Base-by-base conservation (phyloP, 2,329 filamentous ascomycete genomes). In the Diaporthe citri region DNA sequence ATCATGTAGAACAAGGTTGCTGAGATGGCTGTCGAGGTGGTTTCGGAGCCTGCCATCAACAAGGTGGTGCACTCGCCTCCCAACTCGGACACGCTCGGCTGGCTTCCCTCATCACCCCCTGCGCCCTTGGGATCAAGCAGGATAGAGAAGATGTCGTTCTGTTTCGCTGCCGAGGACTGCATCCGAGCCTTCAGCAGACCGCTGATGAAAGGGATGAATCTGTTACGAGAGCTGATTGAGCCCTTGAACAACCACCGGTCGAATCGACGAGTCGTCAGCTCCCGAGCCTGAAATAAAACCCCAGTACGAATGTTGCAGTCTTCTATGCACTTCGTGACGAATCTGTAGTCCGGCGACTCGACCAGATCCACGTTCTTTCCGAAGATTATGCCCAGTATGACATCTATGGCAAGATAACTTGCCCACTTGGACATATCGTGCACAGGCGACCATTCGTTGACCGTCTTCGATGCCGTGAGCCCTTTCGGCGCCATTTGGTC, bases 271-370 rank as follows among this genome's bases (percentile, higher is more conserved):
- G 62, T 66, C 20, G 62, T 66, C 62, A 66, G 62, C 62, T 66
- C 62, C 28, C 43, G 43, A 20, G 43, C 62, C 43, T 66, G 62
- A 10, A 66, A 66, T 5, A 66, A 22, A 6, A 66, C 62, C 1
- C 62, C 62, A 22, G 62, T 66, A 17, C 62, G 62, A 17, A 66
- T 66, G 12, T 66, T 66, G 62, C 62, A 66, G n/a, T 66, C 62
- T 17, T 66, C 62, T 66, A 66, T 66, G 62, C 62, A 66, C 28
- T 66, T 46, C 2, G 62, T 66, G 13, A 66, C 17, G 20, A 66
- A 66, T 46, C 62, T 66, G 62, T 66, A 51, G 25, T 66, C 62
- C 31, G 41, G 43, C 4, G 62, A 66, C 4, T 66, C 43, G 28
- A 66, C n/a, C 43, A 66, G 28, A 12, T 66, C 31, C 41, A 66